Evolutionary conservation across 1,284 basidiomycete genomes (phyloP).

Genomic region (Schizophyllum commune): DNA sequence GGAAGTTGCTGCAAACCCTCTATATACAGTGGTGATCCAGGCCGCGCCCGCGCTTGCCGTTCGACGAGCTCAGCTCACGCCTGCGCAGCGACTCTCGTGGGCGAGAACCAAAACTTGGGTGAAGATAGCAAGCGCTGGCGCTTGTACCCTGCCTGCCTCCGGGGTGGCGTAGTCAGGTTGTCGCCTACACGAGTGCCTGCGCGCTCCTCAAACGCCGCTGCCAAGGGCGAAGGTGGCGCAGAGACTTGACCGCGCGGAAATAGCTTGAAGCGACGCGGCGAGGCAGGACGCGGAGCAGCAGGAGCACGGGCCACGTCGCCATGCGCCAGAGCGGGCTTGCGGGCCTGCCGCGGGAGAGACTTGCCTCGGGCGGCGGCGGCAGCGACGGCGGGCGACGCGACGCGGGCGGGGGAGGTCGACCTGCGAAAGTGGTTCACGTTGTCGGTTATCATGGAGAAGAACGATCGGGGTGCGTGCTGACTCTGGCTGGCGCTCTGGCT

Average conservation of each 20-base stretch:
- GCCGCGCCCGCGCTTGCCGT: no score
- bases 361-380: background rate
- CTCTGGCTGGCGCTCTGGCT: background rate
- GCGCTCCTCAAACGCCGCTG: background rate
- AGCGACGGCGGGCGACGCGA: background rate
- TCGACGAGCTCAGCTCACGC: background rate
- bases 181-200: background rate
- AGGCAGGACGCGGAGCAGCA: background rate
- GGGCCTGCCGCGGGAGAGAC: background rate
- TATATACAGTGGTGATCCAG: background rate
- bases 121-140: background rate
- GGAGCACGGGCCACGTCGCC: background rate
- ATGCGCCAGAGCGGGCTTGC: background rate
- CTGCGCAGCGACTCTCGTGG: background rate
- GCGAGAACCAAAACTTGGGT: background rate
- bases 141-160: background rate
- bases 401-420: background rate
- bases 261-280: background rate
- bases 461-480: background rate
- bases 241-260: background rate
- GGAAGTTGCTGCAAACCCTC: background rate
- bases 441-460: background rate
- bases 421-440: background rate
- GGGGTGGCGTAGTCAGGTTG: background rate
- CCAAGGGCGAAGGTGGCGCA: background rate